Evolutionary conservation across 805 yeast genomes (phyloP).

Genomic region (Lipomyces yamadae): DNA sequence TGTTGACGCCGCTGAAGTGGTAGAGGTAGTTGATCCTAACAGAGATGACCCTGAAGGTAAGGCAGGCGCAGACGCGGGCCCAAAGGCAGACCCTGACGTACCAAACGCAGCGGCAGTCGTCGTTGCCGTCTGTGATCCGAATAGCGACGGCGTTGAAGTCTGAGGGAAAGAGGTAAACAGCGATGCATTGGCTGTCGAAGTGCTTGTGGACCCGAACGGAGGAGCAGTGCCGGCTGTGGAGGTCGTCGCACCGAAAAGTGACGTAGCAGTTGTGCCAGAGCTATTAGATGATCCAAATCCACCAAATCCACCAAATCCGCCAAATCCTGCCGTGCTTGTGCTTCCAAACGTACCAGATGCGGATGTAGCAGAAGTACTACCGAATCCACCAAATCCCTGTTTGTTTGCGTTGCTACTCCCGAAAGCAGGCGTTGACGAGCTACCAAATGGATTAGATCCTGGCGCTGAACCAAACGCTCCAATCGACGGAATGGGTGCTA

Average conservation of each 20-base stretch:
- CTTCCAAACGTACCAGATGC: conserved; percentile 12
- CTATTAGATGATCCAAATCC: conserved; percentile 11
- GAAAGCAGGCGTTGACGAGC: conserved; percentile 13
- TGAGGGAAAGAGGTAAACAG: background rate
- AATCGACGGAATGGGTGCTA: background rate
- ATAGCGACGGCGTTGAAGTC: background rate
- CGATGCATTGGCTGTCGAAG: conserved; percentile 7
- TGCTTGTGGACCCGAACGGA: background rate
- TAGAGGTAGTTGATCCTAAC: conserved; percentile 31
- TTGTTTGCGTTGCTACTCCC: background rate
- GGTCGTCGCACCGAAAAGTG: conserved; percentile 7
- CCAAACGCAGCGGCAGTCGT: conserved; percentile 10
- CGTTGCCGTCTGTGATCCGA: conserved; percentile 9
- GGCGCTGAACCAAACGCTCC: background rate
- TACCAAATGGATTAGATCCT: conserved; percentile 7
- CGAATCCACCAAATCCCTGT: background rate
- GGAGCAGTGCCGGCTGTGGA: conserved; percentile 1
- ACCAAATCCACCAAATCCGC: conserved; percentile 12
- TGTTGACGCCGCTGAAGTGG: conserved; percentile 22
- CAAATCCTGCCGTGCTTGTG: conserved; percentile 10
- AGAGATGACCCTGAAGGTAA: conserved; percentile 8
- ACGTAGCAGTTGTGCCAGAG: conserved; percentile 4
- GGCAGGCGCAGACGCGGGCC: conserved; percentile 8
- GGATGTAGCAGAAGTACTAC: conserved; percentile 2
- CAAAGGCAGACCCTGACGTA: conserved; percentile 9